These are phyloP conservation scores for Jaltomata sinuosa DNA, from an alignment of 257 asterid genomes.

Conservation along the genomic window DNA sequence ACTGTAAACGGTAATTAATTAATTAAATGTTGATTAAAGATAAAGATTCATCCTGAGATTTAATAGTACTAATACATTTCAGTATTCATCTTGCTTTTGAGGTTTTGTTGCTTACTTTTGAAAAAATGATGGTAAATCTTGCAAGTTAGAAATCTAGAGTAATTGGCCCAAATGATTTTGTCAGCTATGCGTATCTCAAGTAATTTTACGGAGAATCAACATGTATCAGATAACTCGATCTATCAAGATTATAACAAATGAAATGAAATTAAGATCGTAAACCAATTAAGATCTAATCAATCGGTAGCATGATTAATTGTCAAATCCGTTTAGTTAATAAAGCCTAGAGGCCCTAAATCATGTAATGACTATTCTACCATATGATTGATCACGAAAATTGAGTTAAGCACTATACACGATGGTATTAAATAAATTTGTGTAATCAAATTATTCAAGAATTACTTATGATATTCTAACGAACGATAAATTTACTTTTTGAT, in stretches of 20 bases:
- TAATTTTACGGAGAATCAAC: not conserved
- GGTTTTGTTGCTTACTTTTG: not conserved
- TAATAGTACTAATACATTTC: not conserved
- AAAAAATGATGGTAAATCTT: not conserved
- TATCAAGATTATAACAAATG: too few relatives aligned
- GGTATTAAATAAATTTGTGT: too few relatives aligned
- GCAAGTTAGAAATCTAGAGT: not conserved
- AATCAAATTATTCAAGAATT: too few relatives aligned
- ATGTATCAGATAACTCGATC: too few relatives aligned
- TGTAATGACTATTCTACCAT: not conserved
- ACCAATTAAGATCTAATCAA: not conserved
- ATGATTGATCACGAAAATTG: not conserved
- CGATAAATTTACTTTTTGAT: too few relatives aligned
- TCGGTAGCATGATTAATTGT: not conserved
- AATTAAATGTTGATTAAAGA: not conserved
- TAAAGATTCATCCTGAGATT: not conserved
- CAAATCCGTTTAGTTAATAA: not conserved
- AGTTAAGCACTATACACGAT: not conserved
- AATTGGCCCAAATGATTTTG: not conserved
- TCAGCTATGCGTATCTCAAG: accelerated
- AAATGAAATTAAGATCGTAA: too few relatives aligned
- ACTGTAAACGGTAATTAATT: not conserved
- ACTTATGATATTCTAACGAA: too few relatives aligned
- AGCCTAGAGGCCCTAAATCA: not conserved
- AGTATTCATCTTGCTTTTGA: not conserved